phyloP scores from a whole-genome alignment of 768 basidiomycete genomes.

The Russula virescens region DNA sequence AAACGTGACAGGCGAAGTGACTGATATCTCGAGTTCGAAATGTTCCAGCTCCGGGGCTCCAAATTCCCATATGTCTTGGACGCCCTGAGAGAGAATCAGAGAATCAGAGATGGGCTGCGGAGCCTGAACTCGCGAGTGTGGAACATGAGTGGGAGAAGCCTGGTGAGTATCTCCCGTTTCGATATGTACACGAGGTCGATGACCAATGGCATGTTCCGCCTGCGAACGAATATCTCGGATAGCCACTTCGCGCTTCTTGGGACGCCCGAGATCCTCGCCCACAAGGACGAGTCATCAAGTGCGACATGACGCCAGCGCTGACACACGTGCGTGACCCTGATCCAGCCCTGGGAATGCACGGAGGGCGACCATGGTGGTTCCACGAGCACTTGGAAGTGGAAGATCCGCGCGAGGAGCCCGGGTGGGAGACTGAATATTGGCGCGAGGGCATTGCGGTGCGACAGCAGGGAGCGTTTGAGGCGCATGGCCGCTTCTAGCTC shows the following conservation, averaged over 20 bases:
- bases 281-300: too few species aligned
- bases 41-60: conserved; percentile 5
- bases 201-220: not conserved
- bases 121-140: conserved; percentile 11
- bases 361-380: too few species aligned
- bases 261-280: too few species aligned
- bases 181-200: not conserved
- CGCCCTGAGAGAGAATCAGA: not conserved
- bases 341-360: too few species aligned
- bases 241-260: not conserved
- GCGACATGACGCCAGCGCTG: too few species aligned
- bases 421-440: too few species aligned
- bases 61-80: not conserved
- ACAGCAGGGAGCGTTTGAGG: too few species aligned
- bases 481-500: too few species aligned
- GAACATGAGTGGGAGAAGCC: not conserved
- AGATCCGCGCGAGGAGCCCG: too few species aligned
- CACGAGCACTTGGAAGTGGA: too few species aligned
- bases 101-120: not conserved
- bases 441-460: too few species aligned
- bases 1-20: not conserved
- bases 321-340: too few species aligned
- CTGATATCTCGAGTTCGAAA: conserved; percentile 16
- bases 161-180: not conserved
- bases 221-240: conserved; percentile 1